phyloP scores from a whole-genome alignment of 495 filamentous ascomycete genomes.

The Mytilinidion resinicola region DNA sequence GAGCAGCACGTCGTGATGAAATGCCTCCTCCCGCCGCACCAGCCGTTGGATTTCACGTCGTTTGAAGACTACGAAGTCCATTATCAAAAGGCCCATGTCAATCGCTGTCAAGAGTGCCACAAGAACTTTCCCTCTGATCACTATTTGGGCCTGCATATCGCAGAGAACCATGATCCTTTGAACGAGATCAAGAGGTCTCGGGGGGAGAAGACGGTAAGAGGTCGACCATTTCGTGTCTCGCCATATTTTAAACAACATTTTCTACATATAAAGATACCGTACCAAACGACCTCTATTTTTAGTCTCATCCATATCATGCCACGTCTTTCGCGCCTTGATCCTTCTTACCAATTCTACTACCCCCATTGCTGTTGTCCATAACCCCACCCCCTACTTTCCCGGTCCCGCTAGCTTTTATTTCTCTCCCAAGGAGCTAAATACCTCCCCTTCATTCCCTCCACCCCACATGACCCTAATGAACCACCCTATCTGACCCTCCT shows the following conservation, averaged over 20 bases:
- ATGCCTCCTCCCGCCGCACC: constrained; percentile 77
- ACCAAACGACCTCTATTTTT: too few species aligned
- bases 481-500: background rate
- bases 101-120: constrained; percentile 75
- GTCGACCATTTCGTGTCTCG: background rate
- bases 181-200: constrained; percentile 60
- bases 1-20: constrained; percentile 44
- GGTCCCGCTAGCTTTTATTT: too few species aligned
- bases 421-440: too few species aligned
- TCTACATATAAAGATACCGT: background rate
- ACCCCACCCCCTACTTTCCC: too few species aligned
- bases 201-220: constrained; percentile 82
- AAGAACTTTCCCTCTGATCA: constrained; percentile 50
- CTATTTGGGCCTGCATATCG: constrained; percentile 77
- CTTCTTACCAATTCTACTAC: too few species aligned
- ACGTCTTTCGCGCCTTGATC: too few species aligned
- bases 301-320: too few species aligned
- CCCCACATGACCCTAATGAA: background rate
- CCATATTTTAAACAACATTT: background rate
- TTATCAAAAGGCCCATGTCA: constrained; percentile 71
- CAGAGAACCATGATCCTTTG: constrained; percentile 86
- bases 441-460: background rate
- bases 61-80: constrained; percentile 85
- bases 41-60: constrained; percentile 59
- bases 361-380: too few species aligned